Conservation (phyloP, 305 asterid species). For the Fraxinus albicans region DNA sequence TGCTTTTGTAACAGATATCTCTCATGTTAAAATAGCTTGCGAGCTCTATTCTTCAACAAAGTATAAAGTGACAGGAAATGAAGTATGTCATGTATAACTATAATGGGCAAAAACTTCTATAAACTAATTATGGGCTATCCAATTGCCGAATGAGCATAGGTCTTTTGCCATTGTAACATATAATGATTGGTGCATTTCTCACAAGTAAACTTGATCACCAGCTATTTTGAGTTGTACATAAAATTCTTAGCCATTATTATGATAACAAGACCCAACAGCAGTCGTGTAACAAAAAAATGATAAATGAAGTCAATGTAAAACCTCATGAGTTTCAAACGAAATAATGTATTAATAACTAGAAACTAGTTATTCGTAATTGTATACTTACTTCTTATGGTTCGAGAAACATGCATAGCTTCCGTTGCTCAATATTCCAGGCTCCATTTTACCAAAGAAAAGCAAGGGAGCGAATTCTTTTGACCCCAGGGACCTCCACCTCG, state of each 20-base stretch:
- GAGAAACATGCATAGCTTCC: slow-evolving; percentile 17
- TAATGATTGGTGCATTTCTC: neutral
- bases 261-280: neutral
- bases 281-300: neutral
- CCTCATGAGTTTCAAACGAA: neutral
- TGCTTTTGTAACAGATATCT: neutral
- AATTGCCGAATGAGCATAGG: neutral
- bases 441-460: slow-evolving; percentile 26
- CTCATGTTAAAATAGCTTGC: neutral
- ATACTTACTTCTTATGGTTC: slow-evolving; percentile 21
- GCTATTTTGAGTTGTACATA: neutral
- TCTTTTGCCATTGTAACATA: neutral
- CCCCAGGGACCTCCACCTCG: slow-evolving; percentile 31
- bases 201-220: neutral
- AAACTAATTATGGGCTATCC: neutral
- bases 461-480: slow-evolving; percentile 19
- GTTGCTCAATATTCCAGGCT: neutral
- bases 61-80: neutral
- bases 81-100: neutral
- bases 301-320: neutral
- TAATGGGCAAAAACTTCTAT: neutral
- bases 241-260: neutral
- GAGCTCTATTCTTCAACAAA: neutral
- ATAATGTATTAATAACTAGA: neutral
- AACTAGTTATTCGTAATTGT: neutral